phyloP scores from a whole-genome alignment of 441 rosid genomes.

The Manihot esculenta region DNA sequence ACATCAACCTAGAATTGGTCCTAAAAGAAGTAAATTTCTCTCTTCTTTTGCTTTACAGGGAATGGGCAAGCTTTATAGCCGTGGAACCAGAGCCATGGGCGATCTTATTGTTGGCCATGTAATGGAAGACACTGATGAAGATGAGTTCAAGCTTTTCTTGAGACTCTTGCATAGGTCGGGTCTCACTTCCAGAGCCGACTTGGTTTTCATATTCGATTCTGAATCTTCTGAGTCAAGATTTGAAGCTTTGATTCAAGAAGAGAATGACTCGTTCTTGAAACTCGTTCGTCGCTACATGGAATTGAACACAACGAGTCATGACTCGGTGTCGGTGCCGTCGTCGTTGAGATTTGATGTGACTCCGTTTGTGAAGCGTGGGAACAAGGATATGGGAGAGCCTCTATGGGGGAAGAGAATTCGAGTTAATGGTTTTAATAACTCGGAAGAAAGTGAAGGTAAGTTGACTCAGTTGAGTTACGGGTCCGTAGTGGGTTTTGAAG shows the following conservation, averaged over 20 bases:
- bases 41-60: slow-evolving; percentile 64
- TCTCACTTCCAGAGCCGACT: slow-evolving; percentile 58
- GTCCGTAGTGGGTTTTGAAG: slow-evolving; percentile 78
- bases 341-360: slow-evolving; percentile 40
- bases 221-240: slow-evolving; percentile 31
- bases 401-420: slow-evolving; percentile 76
- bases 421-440: slow-evolving; percentile 22
- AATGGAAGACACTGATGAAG: slow-evolving; percentile 44
- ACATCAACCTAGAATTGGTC: background rate
- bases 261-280: slow-evolving; percentile 62
- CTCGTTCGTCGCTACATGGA: slow-evolving; percentile 37
- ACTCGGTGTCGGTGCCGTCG: slow-evolving; percentile 21
- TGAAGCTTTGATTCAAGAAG: slow-evolving; percentile 45
- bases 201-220: slow-evolving; percentile 50
- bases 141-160: slow-evolving; percentile 60
- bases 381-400: slow-evolving; percentile 51
- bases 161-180: slow-evolving; percentile 64
- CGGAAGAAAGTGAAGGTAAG: slow-evolving; percentile 25
- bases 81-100: slow-evolving; percentile 68
- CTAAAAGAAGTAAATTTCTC: background rate
- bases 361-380: slow-evolving; percentile 48
- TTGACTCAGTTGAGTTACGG: slow-evolving; percentile 62
- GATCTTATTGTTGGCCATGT: slow-evolving; percentile 69
- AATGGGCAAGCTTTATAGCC: slow-evolving; percentile 70
- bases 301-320: slow-evolving; percentile 27